Evolutionary conservation across 352 stramenopile genomes (phyloP).

Genomic region (Phytophthora cactorum): DNA sequence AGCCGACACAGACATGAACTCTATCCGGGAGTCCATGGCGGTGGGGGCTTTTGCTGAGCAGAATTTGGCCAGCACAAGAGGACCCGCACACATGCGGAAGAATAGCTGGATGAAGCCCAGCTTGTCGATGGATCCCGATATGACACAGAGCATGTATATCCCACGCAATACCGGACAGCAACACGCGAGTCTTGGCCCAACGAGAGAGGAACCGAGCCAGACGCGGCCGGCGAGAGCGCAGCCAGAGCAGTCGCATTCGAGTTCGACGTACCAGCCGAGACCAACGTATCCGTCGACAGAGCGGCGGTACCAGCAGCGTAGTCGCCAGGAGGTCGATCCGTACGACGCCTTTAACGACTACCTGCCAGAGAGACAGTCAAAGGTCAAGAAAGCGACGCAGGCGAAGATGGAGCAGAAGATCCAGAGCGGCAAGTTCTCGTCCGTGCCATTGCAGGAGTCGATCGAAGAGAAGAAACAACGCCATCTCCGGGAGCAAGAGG

Average conservation of each 20-base stretch:
- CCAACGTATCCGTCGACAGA: slow-evolving; percentile 11
- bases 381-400: slow-evolving; percentile 46
- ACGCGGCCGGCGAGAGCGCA: slow-evolving; percentile 4
- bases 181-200: slow-evolving; percentile 9
- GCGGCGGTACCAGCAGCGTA: slow-evolving; percentile 13
- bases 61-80: slow-evolving; percentile 33
- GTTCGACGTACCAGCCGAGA: slow-evolving; percentile 12
- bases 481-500: slow-evolving; percentile 15
- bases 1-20: slow-evolving; percentile 66
- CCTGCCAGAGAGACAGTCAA: slow-evolving; percentile 54
- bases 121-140: slow-evolving; percentile 38
- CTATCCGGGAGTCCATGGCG: slow-evolving; percentile 69
- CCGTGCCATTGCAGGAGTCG: slow-evolving; percentile 30
- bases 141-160: slow-evolving; percentile 42
- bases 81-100: slow-evolving; percentile 36
- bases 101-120: slow-evolving; percentile 67
- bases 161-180: background rate
- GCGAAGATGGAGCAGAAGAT: slow-evolving; percentile 43
- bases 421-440: slow-evolving; percentile 52
- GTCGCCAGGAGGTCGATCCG: slow-evolving; percentile 35
- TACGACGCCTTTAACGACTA: slow-evolving; percentile 87
- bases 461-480: slow-evolving; percentile 25
- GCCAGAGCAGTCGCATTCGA: background rate
- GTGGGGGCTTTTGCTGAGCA: slow-evolving; percentile 60
- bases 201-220: slow-evolving; percentile 5